Base-by-base conservation (phyloP, 768 basidiomycete genomes). In the Rhizopogon roseolus region DNA sequence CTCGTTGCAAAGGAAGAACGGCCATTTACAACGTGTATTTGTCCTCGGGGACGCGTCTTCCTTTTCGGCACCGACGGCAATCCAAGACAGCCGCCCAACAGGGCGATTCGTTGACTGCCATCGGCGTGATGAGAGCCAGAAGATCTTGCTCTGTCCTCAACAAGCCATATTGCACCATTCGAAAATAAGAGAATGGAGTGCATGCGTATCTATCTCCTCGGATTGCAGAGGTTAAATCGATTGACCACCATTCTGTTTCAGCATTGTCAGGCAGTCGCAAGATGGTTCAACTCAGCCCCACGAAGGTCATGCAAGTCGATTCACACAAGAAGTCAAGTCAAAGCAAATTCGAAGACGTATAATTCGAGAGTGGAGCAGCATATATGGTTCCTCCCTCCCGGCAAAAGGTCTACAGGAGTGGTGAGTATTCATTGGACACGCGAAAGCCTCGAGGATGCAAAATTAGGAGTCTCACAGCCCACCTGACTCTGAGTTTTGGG, bases 381-480 rank as follows among this genome's bases (percentile, higher is more conserved):
- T 19, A 19, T 25, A 5, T 45, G 19, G 11, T 34, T 49, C 49
- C 49, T 50, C 28, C 14, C 22, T 36, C 19, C 60, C 58, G 52
- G 50, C 37, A 58, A 49, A 54, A 25, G 49, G n/a, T 38, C 36
- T 32, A 57, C 56, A 29, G 59, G 57, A 46, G 54, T 44, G 48
- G 41, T 54, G 57, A 50, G 29, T 53, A 45, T 52, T 52, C 14
- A 43, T 42, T 43, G 29, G 39, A 67, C 70, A 68, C 59, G 65
- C 59, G 63, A 63, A 56, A 60, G 59, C 67, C 67, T 68, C 66
- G 69, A 68, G 67, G 67, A 70, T 57, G 66, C 59, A 55, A 22
- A 22, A 57, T 60, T 64, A 57, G 54, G 54, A 46, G 45, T 37
- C 34, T 36, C 27, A 41, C 66, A 62, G 64, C 59, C 65, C 65